phyloP scores from a whole-genome alignment of 352 stramenopile species.

The Globisporangium orthogonon region DNA sequence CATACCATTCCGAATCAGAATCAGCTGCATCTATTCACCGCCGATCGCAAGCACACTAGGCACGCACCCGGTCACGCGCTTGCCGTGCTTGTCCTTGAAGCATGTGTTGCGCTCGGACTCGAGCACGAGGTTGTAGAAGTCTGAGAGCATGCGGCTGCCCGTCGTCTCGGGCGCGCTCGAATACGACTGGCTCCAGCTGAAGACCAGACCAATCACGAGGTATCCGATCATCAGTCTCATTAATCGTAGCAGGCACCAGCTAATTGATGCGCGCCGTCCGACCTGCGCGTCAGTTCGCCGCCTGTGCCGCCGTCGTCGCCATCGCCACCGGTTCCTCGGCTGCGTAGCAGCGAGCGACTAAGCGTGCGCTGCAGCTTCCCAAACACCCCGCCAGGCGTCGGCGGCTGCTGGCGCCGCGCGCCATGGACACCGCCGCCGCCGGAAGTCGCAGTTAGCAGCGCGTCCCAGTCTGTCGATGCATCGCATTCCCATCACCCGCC shows the following conservation, averaged over 20 bases:
- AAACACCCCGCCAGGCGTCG: slow-evolving; percentile 29
- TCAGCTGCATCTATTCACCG: not conserved
- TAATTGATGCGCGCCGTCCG: not conserved
- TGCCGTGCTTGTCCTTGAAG: slow-evolving; percentile 48
- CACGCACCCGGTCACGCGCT: slow-evolving; percentile 37
- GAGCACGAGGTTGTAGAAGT: slow-evolving; percentile 77
- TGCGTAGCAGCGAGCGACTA: slow-evolving; percentile 26
- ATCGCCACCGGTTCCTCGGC: not conserved
- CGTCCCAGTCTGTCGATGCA: slow-evolving; percentile 12
- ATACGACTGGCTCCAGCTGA: slow-evolving; percentile 33
- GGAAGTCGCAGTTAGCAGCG: slow-evolving; percentile 2
- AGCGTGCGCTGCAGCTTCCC: slow-evolving; percentile 47
- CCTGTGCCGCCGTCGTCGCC: slow-evolving; percentile 3
- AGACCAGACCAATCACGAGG: not conserved
- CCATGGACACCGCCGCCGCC: slow-evolving; percentile 8
- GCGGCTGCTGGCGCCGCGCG: slow-evolving; percentile 3
- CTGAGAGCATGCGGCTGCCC: slow-evolving; percentile 66
- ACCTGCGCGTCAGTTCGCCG: slow-evolving; percentile 7
- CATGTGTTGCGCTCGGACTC: slow-evolving; percentile 64
- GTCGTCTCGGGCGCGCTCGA: slow-evolving; percentile 48
- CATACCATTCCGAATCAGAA: not conserved
- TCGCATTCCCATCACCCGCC: slow-evolving; percentile 1
- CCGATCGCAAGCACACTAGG: not conserved
- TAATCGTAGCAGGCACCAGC: not conserved
- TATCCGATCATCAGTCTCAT: not conserved